Percentiles rank a stretch among this genome's conserved stretches.
Conservation (phyloP, 2,329 filamentous ascomycete species). For the Penicillium frequentans region DNA sequence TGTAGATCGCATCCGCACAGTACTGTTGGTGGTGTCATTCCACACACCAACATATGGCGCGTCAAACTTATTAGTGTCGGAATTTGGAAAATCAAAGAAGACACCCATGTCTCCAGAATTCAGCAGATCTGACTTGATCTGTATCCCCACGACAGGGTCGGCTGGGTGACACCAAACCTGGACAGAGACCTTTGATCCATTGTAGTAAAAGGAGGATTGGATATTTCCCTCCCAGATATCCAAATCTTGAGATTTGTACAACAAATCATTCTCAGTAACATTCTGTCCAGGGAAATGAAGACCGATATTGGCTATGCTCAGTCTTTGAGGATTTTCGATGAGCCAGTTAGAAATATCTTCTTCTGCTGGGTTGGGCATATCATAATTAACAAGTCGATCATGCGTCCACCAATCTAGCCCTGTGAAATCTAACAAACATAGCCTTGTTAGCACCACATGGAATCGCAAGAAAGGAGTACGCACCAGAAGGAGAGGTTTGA, state of each 20-base stretch:
- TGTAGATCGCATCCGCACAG: conserved; percentile 8
- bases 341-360: conserved; percentile 53
- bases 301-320: conserved; percentile 53
- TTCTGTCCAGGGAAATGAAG: conserved; percentile 44
- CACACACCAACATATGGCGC: conserved; percentile 56
- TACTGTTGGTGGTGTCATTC: conserved; percentile 44
- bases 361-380: conserved; percentile 43
- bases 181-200: conserved; percentile 1
- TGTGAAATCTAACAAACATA: conserved; percentile 30
- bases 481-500: conserved; percentile 32
- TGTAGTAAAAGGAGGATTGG: conserved; percentile 1
- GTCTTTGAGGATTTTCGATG: conserved; percentile 54
- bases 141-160: neutral
- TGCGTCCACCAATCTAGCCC: conserved; percentile 49
- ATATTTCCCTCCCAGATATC: conserved; percentile 6
- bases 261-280: conserved; percentile 44
- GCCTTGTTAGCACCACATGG: neutral
- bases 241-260: neutral
- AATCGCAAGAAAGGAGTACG: neutral
- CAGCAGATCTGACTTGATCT: conserved; percentile 44
- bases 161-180: conserved; percentile 4
- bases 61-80: conserved; percentile 53
- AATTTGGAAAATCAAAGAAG: conserved; percentile 56
- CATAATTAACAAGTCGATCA: conserved; percentile 45
- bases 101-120: conserved; percentile 41